Base-by-base conservation (phyloP, 768 basidiomycete genomes). In the Psilocybe tampanensis region DNA sequence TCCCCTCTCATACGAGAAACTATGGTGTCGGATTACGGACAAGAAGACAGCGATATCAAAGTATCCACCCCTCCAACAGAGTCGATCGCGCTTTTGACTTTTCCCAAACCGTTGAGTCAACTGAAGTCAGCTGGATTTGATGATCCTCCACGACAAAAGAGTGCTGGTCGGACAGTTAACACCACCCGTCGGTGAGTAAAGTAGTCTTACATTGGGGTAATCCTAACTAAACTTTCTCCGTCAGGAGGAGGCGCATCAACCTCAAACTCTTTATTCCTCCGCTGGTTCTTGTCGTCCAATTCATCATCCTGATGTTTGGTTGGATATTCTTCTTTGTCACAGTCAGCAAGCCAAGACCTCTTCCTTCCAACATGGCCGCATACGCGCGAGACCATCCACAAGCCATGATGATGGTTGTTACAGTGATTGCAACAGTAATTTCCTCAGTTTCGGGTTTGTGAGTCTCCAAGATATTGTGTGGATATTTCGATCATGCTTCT, bases 311-410 rank as follows among this genome's bases (percentile, higher is more conserved):
- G 13, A 19, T 57, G 17, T 57, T 57, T 33, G 56, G 56, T n/a
- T 66, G 65, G 65, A 47, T 56, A 12, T 66, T 66, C 36, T 66
- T 64, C 47, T 52, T 43, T 2, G 54, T 58, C 2, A 61, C 63
- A 1, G 24, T 54, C 44, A 58, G 48, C 48, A 44, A 50, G 36
- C 65, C 65, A 15, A 53, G 47, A 11, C 36, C 65, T 1, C 55
- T 66, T 18, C 48, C 59, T 11, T 34, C 53, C 15, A 8, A 43
- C 11, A 11, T 56, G 43, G 65, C 65, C 2, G 55, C 49, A 8
- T 47, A 34, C 41, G 63, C 55, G 13, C 36, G 45, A 18, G 45
- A 57, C 8, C 47, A 62, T 49, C 44, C 48, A n/a, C 65, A 64
- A 44, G 50, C 58, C 19, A 60, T 66, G 18, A 66, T 63, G 4